Evolutionary conservation across 331 rosid species (phyloP).

Genomic region (Erythrophleum ivorense): DNA sequence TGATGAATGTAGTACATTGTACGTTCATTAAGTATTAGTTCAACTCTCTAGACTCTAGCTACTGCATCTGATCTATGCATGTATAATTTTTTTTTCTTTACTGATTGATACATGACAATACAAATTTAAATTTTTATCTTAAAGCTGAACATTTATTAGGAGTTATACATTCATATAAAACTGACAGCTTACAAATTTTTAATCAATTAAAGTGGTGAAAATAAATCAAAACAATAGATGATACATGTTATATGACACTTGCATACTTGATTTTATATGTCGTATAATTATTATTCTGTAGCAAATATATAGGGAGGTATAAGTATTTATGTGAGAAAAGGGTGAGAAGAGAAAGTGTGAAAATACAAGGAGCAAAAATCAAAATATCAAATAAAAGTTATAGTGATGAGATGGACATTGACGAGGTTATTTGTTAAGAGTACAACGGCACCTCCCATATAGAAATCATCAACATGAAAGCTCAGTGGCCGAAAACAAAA

Average conservation of each 20-base stretch:
- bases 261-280: too few relatives aligned
- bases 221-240: too few relatives aligned
- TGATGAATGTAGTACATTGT: neutral
- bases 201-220: too few relatives aligned
- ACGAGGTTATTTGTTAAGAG: neutral
- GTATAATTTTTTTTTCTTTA: neutral
- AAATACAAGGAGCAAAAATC: constrained; percentile 18
- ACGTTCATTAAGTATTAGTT: neutral
- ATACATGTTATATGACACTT: too few relatives aligned
- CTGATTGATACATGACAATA: neutral
- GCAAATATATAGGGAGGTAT: neutral
- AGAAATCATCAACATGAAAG: constrained; percentile 77
- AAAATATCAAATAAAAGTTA: neutral
- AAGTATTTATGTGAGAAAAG: neutral
- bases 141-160: neutral
- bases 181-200: neutral
- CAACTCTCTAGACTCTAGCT: neutral
- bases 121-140: too few relatives aligned
- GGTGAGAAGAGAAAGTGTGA: neutral
- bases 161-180: neutral
- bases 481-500: constrained; percentile 50
- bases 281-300: neutral
- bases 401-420: neutral
- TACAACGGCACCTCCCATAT: constrained; percentile 19
- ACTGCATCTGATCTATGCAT: neutral